Evolutionary conservation across 495 filamentous ascomycete genomes (phyloP), one percentile per base, ranked within the genome.

Genomic region (Venustampulla echinocandica): DNA sequence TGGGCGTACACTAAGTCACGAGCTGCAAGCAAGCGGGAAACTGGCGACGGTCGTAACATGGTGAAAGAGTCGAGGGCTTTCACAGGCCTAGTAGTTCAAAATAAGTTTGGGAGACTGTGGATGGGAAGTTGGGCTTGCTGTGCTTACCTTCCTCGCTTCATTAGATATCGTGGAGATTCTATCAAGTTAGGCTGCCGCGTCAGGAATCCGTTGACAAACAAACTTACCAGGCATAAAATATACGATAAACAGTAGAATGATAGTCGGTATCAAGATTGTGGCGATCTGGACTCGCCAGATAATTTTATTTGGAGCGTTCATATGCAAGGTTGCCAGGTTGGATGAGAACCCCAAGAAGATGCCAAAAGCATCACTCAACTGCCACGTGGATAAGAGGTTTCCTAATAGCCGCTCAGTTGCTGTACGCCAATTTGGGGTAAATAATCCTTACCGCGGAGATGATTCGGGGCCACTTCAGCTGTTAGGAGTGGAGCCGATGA

Each of bases 211-310:
- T n/a, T n/a, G n/a, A n/a, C 34, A 10, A 37, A 18, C 6, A 5
- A 37, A 37, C 15, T 37, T 18, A 37, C 34, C 34, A 10, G 34
- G 34, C 34, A 37, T 37, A 37, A 37, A 37, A 17, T 37, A 37
- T 6, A 37, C 34, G 15, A 37, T 6, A 37, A 37, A 37, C 7
- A 37, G 34, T 10, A 37, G 15, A 18, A 37, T 18, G 9, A 37
- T 37, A 5, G 17, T 17, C 9, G 34, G 34, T 6, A 37, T 37
- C 15, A 37, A 17, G 17, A 15, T 37, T 9, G 17, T 15, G 15
- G 10, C 34, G 9, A 37, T 37, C 17, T 37, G 9, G 17, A 37
- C 9, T 10, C 34, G 34, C 34, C 34, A 37, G 6, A 37, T 37
- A 18, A 37, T 37, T 17, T 18, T 17, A 11, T 9, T 5, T 18